Percentiles rank a stretch among this genome's conserved stretches.
These are phyloP conservation scores for Schoenoplectus triqueter DNA, from an alignment of 202 grass and related monocot genomes.

Conservation along the genomic window DNA sequence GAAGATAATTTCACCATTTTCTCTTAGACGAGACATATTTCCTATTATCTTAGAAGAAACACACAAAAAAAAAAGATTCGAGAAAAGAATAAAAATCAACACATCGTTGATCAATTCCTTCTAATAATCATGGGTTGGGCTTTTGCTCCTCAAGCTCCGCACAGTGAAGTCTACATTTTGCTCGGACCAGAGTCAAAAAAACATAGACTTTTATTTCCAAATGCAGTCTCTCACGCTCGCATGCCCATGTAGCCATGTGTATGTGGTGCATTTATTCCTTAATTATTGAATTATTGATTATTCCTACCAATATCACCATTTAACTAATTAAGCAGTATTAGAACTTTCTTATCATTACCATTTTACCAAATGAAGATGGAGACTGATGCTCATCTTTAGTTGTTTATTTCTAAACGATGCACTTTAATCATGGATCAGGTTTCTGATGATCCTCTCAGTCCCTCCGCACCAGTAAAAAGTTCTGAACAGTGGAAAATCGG, in stretches of 20 bases:
- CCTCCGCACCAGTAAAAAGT: background rate
- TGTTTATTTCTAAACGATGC: background rate
- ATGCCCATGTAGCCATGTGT: background rate
- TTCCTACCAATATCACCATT: too few species aligned
- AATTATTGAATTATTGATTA: background rate
- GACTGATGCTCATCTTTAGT: background rate
- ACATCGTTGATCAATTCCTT: background rate
- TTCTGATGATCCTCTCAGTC: background rate
- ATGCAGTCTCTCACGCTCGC: background rate
- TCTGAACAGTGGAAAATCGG: background rate
- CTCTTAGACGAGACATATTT: too few species aligned
- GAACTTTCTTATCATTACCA: slow-evolving; percentile 3
- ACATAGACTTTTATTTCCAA: background rate
- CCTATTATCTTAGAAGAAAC: too few species aligned
- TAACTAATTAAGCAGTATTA: background rate
- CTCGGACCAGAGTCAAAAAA: slow-evolving; percentile 7
- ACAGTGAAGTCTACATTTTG: background rate
- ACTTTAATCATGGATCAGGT: background rate
- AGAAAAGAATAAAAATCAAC: background rate
- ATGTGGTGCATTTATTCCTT: background rate
- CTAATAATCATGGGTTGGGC: slow-evolving; percentile 17
- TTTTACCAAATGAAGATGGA: background rate
- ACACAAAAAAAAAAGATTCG: too few species aligned
- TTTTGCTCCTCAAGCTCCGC: slow-evolving; percentile 10
- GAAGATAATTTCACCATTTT: too few species aligned